Conservation (phyloP, 2,329 filamentous ascomycete genomes). For the Colletotrichum theobromicola region DNA sequence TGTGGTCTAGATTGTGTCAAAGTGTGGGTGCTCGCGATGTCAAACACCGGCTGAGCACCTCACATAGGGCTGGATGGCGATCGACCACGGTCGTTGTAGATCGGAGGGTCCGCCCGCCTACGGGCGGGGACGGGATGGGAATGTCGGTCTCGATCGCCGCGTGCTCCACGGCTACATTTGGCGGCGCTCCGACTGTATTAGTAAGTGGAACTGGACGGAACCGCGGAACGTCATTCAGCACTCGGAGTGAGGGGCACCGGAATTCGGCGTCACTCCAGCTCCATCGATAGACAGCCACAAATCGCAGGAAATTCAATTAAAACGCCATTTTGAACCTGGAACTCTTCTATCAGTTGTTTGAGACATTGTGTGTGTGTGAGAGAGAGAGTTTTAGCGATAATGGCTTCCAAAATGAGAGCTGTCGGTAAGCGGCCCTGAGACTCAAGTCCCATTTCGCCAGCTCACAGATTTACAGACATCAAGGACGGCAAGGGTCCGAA, state of each 20-base stretch:
- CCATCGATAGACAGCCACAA: background rate
- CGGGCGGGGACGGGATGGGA: background rate
- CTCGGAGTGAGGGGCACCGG: background rate
- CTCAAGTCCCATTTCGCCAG: background rate
- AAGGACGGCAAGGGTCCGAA: slow-evolving; percentile 60
- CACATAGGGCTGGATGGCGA: background rate
- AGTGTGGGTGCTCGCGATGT: background rate
- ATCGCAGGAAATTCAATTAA: background rate
- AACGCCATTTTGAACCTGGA: background rate
- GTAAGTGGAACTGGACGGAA: slow-evolving; percentile 9
- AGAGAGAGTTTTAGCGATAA: background rate
- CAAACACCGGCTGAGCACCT: background rate
- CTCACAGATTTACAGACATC: slow-evolving; percentile 52
- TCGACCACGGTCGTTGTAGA: background rate
- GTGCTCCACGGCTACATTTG: background rate
- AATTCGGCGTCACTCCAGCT: background rate
- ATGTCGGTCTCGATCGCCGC: background rate
- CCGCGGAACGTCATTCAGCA: slow-evolving; percentile 14
- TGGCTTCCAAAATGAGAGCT: slow-evolving; percentile 23
- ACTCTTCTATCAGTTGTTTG: background rate
- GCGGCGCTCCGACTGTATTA: slow-evolving; percentile 12
- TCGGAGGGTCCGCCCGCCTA: background rate
- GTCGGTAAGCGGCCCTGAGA: slow-evolving; percentile 11
- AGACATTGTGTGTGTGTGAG: background rate
- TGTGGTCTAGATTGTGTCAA: background rate